A percentile compares a stretch with the other conserved stretches of the same genome.
Evolutionary conservation across 768 basidiomycete species (phyloP).

Genomic region (Auriculariales sp.): DNA sequence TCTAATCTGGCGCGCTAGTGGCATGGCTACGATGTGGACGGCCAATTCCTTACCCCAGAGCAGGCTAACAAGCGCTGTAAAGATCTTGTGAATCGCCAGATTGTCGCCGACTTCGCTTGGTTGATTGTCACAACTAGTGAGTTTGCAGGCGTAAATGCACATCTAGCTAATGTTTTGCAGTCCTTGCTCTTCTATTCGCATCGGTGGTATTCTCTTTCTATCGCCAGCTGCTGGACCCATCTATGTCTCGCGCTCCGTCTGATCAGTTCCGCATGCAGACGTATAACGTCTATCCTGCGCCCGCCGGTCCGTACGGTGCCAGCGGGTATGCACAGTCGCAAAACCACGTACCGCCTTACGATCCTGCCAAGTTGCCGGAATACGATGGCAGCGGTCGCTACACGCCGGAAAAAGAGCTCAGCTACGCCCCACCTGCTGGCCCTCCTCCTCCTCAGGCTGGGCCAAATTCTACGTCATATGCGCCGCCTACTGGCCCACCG

Average conservation of each 20-base stretch:
- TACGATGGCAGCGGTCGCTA: slow-evolving; percentile 19
- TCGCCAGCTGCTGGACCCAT: slow-evolving; percentile 62
- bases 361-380: slow-evolving; percentile 8
- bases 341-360: slow-evolving; percentile 46
- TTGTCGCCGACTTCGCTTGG: slow-evolving; percentile 52
- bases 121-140: slow-evolving; percentile 45
- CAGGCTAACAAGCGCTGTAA: slow-evolving; percentile 28
- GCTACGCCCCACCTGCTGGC: slow-evolving; percentile 8
- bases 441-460: slow-evolving; percentile 11
- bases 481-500: slow-evolving; percentile 38
- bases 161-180: no score
- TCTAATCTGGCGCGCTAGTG: slow-evolving; percentile 24
- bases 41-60: slow-evolving; percentile 6
- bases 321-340: neutral
- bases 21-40: slow-evolving; percentile 27
- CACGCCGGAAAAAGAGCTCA: slow-evolving; percentile 4
- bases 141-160: no score
- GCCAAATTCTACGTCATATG: slow-evolving; percentile 21
- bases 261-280: slow-evolving; percentile 15
- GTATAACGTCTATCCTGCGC: slow-evolving; percentile 24
- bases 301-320: slow-evolving; percentile 10
- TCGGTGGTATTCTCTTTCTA: slow-evolving; percentile 54
- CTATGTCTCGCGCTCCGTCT: slow-evolving; percentile 15
- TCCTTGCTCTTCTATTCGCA: slow-evolving; percentile 47
- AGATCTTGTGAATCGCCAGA: slow-evolving; percentile 42